phyloP scores from a whole-genome alignment of 1,139 yeast genomes.

The Pneumocystis carinii region DNA sequence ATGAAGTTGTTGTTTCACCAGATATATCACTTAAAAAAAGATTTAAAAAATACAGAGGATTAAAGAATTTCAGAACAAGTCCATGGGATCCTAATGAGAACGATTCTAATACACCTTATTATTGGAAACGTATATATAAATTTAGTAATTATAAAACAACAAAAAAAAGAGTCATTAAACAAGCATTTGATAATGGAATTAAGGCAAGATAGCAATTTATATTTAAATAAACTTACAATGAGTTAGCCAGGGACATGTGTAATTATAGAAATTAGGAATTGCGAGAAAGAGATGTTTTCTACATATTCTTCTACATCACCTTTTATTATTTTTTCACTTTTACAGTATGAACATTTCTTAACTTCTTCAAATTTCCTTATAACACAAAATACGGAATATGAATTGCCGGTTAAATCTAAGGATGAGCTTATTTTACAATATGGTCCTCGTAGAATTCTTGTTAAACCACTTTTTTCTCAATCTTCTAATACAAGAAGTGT shows the following conservation, averaged over 20 bases:
- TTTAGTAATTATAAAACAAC: slow-evolving; percentile 68
- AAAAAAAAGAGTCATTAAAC: slow-evolving; percentile 52
- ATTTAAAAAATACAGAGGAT: slow-evolving; percentile 66
- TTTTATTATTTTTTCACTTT: slow-evolving; percentile 53
- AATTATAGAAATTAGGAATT: slow-evolving; percentile 39
- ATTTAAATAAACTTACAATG: slow-evolving; percentile 21
- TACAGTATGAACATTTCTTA: slow-evolving; percentile 74
- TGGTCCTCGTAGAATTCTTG: slow-evolving; percentile 81
- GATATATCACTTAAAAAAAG: slow-evolving; percentile 59
- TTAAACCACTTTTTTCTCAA: slow-evolving; percentile 72
- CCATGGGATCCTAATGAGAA: slow-evolving; percentile 79
- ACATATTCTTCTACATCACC: slow-evolving; percentile 26
- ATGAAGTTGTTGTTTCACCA: slow-evolving; percentile 78
- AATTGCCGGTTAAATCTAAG: slow-evolving; percentile 66
- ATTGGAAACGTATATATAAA: slow-evolving; percentile 63
- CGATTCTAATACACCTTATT: slow-evolving; percentile 60
- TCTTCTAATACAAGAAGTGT: slow-evolving; percentile 40
- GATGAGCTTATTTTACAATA: slow-evolving; percentile 73
- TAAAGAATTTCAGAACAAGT: slow-evolving; percentile 64
- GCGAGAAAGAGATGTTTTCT: slow-evolving; percentile 36
- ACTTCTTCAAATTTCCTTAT: slow-evolving; percentile 63
- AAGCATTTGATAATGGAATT: slow-evolving; percentile 37
- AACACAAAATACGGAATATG: slow-evolving; percentile 78
- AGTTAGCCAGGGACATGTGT: slow-evolving; percentile 48
- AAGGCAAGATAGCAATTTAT: slow-evolving; percentile 22